Conservation (phyloP, 164 flowering plant genomes). For the Taxillus chinensis region DNA sequence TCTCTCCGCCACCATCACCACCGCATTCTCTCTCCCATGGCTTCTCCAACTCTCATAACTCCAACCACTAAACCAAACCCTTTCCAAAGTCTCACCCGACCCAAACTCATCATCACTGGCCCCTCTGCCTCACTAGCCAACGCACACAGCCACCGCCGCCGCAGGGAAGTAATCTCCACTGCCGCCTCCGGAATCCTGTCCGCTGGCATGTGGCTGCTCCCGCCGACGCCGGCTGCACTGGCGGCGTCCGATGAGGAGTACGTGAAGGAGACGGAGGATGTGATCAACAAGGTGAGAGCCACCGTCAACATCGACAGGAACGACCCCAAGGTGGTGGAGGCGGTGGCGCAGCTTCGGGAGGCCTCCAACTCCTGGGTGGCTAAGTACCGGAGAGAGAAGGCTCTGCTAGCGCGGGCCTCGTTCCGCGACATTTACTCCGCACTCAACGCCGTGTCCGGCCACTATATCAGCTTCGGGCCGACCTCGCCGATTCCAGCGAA, state of each 20-base stretch:
- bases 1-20: not conserved
- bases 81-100: conserved; percentile 21
- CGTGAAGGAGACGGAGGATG: conserved; percentile 62
- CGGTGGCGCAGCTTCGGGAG: conserved; percentile 72
- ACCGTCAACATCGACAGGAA: conserved; percentile 60
- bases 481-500: conserved; percentile 90
- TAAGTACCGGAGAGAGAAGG: conserved; percentile 84
- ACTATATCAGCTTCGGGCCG: conserved; percentile 91
- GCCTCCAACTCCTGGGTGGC: conserved; percentile 94
- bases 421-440: conserved; percentile 93
- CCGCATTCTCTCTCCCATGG: conserved; percentile 22
- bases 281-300: conserved; percentile 62
- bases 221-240: conserved; percentile 22
- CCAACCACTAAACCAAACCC: conserved; percentile 48
- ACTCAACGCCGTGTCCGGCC: conserved; percentile 89
- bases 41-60: conserved; percentile 58
- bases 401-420: conserved; percentile 60
- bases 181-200: conserved; percentile 14
- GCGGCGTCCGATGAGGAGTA: conserved; percentile 75
- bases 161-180: conserved; percentile 23
- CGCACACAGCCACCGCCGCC: conserved; percentile 21
- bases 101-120: conserved; percentile 18
- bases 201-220: conserved; percentile 5
- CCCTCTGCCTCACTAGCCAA: conserved; percentile 7
- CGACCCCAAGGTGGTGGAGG: conserved; percentile 60